Evolutionary conservation across 208 protist species (phyloP).

Genomic region (Leishmania turanica): DNA sequence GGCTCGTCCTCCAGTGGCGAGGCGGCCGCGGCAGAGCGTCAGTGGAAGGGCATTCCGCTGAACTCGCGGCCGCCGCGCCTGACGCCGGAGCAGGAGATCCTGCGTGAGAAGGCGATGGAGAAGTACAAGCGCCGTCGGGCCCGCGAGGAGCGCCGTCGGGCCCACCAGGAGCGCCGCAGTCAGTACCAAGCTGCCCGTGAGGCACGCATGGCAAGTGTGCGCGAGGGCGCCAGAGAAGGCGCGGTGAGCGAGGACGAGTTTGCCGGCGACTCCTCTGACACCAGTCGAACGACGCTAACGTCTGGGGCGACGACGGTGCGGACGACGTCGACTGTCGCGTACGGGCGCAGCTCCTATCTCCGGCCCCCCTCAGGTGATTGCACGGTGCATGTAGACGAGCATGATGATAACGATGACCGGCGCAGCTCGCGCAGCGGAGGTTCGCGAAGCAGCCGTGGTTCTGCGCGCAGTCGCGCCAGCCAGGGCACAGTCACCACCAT

Average conservation of each 20-base stretch:
- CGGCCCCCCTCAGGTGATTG: constrained; percentile 4
- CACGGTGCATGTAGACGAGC: constrained; percentile 10
- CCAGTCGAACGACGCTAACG: constrained; percentile 25
- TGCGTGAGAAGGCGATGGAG: constrained; percentile 33
- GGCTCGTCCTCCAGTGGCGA: not conserved
- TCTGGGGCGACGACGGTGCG: constrained; percentile 18
- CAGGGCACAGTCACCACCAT: constrained; percentile 13
- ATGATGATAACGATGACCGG: constrained; percentile 18
- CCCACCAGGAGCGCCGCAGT: constrained; percentile 24
- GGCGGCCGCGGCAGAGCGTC: not conserved
- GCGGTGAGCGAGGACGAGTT: not conserved
- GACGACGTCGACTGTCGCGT: constrained; percentile 30
- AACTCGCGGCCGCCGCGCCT: constrained; percentile 33
- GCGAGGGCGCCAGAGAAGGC: constrained; percentile 12
- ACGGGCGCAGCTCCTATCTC: constrained; percentile 42
- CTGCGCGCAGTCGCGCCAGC: constrained; percentile 11
- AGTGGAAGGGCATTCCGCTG: constrained; percentile 40
- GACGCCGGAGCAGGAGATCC: constrained; percentile 27
- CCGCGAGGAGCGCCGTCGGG: constrained; percentile 26
- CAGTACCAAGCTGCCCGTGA: constrained; percentile 17
- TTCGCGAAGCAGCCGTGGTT: constrained; percentile 14
- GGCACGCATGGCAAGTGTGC: not conserved
- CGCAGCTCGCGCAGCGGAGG: constrained; percentile 9
- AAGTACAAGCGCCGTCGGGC: constrained; percentile 35
- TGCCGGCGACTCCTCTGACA: constrained; percentile 22